Evolutionary conservation across 148 eudicot genomes (phyloP).

Genomic region (Silene latifolia): DNA sequence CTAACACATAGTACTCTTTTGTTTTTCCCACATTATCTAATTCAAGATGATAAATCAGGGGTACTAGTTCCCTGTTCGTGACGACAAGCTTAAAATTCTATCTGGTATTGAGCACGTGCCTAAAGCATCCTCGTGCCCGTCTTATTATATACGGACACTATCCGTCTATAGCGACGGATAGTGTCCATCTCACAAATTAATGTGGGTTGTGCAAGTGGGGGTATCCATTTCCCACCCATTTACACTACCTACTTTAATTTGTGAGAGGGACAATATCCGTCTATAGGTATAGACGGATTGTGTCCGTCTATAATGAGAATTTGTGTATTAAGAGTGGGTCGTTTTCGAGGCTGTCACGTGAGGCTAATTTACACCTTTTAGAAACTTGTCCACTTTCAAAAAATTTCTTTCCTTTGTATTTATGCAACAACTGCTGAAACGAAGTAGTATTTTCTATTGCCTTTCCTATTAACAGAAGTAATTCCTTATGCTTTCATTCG

Average conservation of each 20-base stretch:
- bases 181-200: too few relatives aligned
- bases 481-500: conserved; percentile 45
- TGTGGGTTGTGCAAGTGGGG: too few relatives aligned
- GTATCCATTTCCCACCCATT: too few relatives aligned
- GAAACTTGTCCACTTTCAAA: conserved; percentile 25
- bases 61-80: conserved; percentile 29
- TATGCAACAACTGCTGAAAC: conserved; percentile 34
- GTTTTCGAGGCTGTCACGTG: conserved; percentile 16
- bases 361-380: conserved; percentile 44
- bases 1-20: too few relatives aligned
- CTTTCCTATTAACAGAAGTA: conserved; percentile 46
- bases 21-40: conserved; percentile 59
- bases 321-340: neutral
- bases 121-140: conserved; percentile 25
- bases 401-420: conserved; percentile 33
- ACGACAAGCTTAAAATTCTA: conserved; percentile 25
- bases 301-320: too few relatives aligned
- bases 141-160: too few relatives aligned
- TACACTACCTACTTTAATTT: too few relatives aligned
- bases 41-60: conserved; percentile 30
- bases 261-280: too few relatives aligned
- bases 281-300: too few relatives aligned
- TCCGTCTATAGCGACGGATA: too few relatives aligned
- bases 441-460: conserved; percentile 36
- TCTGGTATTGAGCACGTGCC: conserved; percentile 18